These are phyloP conservation scores for Botrytis medusae DNA, from an alignment of 2,329 filamentous ascomycete species.

Conservation along the genomic window DNA sequence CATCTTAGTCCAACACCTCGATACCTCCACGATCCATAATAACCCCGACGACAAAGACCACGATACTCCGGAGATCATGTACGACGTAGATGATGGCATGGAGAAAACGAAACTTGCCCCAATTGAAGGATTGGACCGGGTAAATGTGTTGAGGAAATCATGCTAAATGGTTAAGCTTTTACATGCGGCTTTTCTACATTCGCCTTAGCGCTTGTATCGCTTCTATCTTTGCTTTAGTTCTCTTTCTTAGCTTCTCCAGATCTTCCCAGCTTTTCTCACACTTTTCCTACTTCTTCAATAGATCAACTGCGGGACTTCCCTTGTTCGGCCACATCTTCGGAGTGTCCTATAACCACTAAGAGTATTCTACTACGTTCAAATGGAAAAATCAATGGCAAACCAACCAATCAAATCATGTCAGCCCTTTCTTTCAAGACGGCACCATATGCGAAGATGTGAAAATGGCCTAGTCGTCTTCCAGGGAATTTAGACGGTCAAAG, in stretches of 20 bases:
- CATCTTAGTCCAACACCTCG: neutral
- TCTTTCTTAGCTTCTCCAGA: neutral
- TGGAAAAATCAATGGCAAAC: neutral
- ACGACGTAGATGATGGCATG: neutral
- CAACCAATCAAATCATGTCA: neutral
- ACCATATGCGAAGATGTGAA: neutral
- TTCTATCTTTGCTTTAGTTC: neutral
- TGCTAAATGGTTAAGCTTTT: conserved; percentile 1
- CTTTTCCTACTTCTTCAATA: neutral
- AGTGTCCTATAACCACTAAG: neutral
- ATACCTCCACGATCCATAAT: neutral
- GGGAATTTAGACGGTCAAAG: neutral
- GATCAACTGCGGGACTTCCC: neutral
- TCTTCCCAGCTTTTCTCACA: neutral
- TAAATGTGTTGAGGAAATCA: neutral
- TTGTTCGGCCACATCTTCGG: neutral
- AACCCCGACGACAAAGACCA: neutral
- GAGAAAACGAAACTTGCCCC: neutral
- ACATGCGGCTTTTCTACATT: neutral
- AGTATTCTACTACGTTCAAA: neutral
- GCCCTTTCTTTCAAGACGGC: neutral
- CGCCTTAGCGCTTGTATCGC: neutral
- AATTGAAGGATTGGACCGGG: neutral
- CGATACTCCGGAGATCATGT: neutral
- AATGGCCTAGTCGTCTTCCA: too few species aligned